Evolutionary conservation across 306 rosid genomes (phyloP), one percentile per base, ranked within the genome.

Genomic region (Delonix regia): DNA sequence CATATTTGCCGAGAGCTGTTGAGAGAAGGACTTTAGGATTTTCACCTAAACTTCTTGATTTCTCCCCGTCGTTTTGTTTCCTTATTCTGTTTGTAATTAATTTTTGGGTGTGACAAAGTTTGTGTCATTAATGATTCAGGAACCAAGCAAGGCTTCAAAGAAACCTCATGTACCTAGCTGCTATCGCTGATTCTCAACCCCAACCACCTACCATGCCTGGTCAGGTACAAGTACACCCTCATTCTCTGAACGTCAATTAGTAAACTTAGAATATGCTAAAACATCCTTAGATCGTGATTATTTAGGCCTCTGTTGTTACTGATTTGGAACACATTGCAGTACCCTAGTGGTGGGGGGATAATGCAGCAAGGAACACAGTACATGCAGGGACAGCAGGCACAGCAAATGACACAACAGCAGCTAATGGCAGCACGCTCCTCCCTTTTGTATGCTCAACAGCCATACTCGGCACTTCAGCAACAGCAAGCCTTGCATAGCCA

Each of bases 181-280:
- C 99, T 69, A 95, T 95, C 69, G 99, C 99, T 78, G 99, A 95
- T 86, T 95, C 99, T 76, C 99, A 95, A 82, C 99, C 99, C 63
- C 99, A 95, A 81, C 96, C 98, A 60, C 91, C 97, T 30, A 76
- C 88, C 47, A 88, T 95, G 88, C 80, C 91, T 47, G 86, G 96
- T 72, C 99, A 95, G 98, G 99, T 95, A 87, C 55, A 77, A 2
- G 5, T 51, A 14, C 3, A 6, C 5, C 41, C 41, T 15, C 27
- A 25, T 41, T 52, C 73, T 48, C 34, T 0, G 44, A 41, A 44
- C 9, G 13, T 2, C 7, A 47, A 72, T 49, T 33, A 61, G 52
- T 15, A 49, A 49, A 59, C 30, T 21, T 1, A 2, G 41, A 38
- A 38, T 2, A 2, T 2, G 6, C 6, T 34, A 34, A 6, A 34